These are phyloP conservation scores for Ogataea siamensis DNA, from an alignment of 805 yeast genomes.

Conservation along the genomic window DNA sequence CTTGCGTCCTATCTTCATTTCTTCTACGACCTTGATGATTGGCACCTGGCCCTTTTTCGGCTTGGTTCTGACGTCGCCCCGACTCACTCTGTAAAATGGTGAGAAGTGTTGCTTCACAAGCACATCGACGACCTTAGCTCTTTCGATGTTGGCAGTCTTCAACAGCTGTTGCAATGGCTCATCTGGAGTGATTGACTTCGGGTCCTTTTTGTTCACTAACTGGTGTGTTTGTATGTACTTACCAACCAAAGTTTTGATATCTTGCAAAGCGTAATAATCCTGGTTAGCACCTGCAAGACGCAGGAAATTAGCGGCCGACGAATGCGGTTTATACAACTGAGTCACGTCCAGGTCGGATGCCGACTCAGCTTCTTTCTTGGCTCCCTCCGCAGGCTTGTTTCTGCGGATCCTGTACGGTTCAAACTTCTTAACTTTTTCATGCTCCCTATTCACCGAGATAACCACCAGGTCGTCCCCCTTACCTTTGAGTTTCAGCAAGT, in stretches of 20 bases:
- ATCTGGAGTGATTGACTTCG: constrained; percentile 55
- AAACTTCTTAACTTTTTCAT: constrained; percentile 54
- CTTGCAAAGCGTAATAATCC: constrained; percentile 48
- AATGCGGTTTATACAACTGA: constrained; percentile 57
- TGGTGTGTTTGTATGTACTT: constrained; percentile 54
- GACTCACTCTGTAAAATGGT: constrained; percentile 48
- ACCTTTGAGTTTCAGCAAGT: constrained; percentile 70
- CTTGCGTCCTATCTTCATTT: constrained; percentile 79
- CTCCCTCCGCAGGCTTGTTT: constrained; percentile 6
- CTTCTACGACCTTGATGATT: constrained; percentile 61
- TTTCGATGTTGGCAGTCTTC: constrained; percentile 30
- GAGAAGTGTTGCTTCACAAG: constrained; percentile 42
- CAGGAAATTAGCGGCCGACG: constrained; percentile 46
- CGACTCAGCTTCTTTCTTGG: constrained; percentile 5
- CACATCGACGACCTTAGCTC: constrained; percentile 45
- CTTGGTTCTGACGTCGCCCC: constrained; percentile 33
- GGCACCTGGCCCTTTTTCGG: constrained; percentile 69
- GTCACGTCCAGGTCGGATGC: constrained; percentile 32
- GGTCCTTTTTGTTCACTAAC: constrained; percentile 51
- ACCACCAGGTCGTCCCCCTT: constrained; percentile 78
- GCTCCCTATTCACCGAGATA: constrained; percentile 44
- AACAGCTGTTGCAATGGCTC: constrained; percentile 32
- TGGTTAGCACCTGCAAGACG: constrained; percentile 39
- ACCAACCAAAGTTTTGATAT: constrained; percentile 52
- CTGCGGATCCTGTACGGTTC: constrained; percentile 56